Conservation (phyloP, 2,329 filamentous ascomycete genomes). For the Cryphonectria naterciae region DNA sequence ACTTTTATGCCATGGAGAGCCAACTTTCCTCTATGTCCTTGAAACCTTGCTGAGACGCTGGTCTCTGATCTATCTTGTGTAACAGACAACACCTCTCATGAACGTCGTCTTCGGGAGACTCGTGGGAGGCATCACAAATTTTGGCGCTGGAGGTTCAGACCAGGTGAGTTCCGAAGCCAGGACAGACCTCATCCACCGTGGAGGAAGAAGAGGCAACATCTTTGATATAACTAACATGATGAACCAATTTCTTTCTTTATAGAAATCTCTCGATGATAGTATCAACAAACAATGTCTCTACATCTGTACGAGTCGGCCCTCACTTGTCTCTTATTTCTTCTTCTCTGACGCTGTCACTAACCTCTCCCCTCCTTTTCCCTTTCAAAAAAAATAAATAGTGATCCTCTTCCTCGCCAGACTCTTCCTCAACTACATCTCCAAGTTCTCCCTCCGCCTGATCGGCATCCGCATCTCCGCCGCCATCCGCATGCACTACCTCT, state of each 20-base stretch:
- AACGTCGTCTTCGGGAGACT: constrained; percentile 62
- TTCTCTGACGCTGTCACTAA: background rate
- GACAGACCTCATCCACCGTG: background rate
- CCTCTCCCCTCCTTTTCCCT: constrained; percentile 5
- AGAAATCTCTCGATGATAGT: background rate
- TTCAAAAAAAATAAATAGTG: constrained; percentile 18
- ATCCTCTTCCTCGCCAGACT: constrained; percentile 25
- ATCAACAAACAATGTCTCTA: constrained; percentile 20
- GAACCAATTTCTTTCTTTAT: background rate
- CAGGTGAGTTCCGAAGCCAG: constrained; percentile 13
- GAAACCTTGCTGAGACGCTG: background rate
- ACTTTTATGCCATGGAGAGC: too few species aligned
- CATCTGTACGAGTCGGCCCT: constrained; percentile 2
- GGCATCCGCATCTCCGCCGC: constrained; percentile 65
- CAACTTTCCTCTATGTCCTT: background rate
- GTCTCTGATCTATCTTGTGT: background rate
- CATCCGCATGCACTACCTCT: constrained; percentile 67
- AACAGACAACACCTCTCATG: constrained; percentile 59
- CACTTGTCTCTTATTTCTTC: background rate
- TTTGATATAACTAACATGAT: background rate
- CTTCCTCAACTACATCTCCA: constrained; percentile 24
- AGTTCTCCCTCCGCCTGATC: constrained; percentile 65
- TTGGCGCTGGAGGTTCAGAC: constrained; percentile 20
- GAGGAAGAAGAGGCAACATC: background rate
- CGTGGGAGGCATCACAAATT: constrained; percentile 50